Base-by-base conservation (phyloP, 192 early-diverging fungal genomes). In the Dissophora globulifera region DNA sequence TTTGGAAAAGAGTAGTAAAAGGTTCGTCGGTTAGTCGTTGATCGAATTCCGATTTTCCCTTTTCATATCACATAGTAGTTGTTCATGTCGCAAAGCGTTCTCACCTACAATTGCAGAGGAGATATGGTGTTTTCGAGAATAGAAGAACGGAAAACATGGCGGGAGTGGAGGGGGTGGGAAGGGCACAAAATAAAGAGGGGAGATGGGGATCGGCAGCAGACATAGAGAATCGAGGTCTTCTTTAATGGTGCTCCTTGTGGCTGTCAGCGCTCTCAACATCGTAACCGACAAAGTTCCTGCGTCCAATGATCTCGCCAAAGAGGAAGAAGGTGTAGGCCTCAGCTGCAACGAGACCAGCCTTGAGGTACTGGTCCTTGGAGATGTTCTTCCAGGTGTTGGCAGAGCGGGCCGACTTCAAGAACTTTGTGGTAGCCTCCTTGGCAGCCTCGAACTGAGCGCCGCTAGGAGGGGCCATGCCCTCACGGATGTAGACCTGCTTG, bases 301-400 rank as follows among this genome's bases (percentile, higher is more conserved):
- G 85, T 62, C 88, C 88, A 65, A 89, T 66, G 48, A 89, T 82
- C 68, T 89, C 88, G 50, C 88, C 88, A 22, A 89, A 32, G 49
- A 86, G 65, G 79, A 88, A 89, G 65, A 89, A 88, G 29, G 85
- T 81, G 69, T 79, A 81, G 27, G 83, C 60, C 78, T 89, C 85
- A 42, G 81, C 81, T 41, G 81, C 78, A 22, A 86, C 61, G 54
- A 87, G 69, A 64, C 81, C 81, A 62, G 74, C 79, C 81, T 85
- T 85, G 48, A 65, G 74, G 31, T 79, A 46, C 69, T 87, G 80
- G 26, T 68, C 56, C 61, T 65, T 66, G 56, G 79, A 78, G 48
- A 79, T 66, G 40, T 75, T 82, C 78, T 86, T 85, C 42, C 81
- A 72, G 17, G 67, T 66, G 41, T 57, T 72, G 56, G 67, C 59